Evolutionary conservation across 106 monocot genomes (phyloP).

Genomic region (Allium fistulosum): DNA sequence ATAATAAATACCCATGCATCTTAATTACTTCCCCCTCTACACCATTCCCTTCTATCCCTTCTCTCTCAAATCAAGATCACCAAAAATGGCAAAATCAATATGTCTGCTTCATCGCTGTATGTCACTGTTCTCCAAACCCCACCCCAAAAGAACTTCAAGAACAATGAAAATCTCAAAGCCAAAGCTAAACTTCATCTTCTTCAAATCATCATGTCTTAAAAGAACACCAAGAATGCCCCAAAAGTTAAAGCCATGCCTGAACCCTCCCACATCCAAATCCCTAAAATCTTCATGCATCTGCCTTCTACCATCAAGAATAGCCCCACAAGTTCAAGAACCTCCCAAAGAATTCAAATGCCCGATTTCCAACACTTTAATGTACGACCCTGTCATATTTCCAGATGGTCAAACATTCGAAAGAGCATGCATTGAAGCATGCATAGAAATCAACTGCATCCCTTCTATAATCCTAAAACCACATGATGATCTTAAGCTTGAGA

Average conservation of each 20-base stretch:
- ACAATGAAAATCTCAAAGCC: too few species aligned
- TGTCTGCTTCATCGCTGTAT: too few species aligned
- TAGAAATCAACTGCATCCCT: background rate
- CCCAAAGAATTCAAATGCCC: slow-evolving; percentile 2
- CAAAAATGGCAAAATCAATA: too few species aligned
- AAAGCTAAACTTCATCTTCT: background rate
- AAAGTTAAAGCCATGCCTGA: background rate
- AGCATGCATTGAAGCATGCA: slow-evolving; percentile 1
- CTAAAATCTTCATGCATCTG: background rate
- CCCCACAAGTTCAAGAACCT: background rate
- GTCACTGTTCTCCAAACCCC: too few species aligned
- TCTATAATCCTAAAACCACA: background rate
- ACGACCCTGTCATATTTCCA: background rate
- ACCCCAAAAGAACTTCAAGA: too few species aligned
- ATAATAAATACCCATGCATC: too few species aligned
- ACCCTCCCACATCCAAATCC: background rate
- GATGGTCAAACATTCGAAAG: background rate
- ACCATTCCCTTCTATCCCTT: too few species aligned
- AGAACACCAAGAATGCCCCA: background rate
- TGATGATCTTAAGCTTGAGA: background rate
- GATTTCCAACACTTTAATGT: background rate
- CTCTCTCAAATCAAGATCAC: too few species aligned
- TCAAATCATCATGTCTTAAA: background rate
- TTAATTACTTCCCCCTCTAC: too few species aligned
- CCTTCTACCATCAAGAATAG: background rate